A percentile compares a stretch with the other conserved stretches of the same genome.
phyloP scores from a whole-genome alignment of 805 yeast species.

The Spathaspora arborariae region DNA sequence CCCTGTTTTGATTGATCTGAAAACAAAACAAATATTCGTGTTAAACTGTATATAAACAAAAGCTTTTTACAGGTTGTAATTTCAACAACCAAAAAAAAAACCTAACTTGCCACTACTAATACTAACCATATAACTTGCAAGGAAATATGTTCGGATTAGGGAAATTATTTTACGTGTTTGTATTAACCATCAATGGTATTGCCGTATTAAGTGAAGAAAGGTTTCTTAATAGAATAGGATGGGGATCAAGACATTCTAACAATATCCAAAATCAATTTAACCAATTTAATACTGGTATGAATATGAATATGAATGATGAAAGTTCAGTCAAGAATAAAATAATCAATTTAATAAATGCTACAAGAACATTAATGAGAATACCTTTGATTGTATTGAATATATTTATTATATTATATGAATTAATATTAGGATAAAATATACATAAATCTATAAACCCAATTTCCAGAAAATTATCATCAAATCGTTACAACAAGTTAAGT shows the following conservation, averaged over 20 bases:
- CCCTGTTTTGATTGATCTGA: too few relatives aligned
- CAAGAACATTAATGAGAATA: slow-evolving; percentile 69
- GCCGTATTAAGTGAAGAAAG: slow-evolving; percentile 81
- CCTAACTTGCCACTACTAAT: not conserved
- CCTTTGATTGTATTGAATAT: slow-evolving; percentile 69
- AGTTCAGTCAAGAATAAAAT: slow-evolving; percentile 48
- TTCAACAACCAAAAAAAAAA: not conserved
- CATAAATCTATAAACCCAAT: slow-evolving; percentile 1
- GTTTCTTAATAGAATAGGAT: slow-evolving; percentile 59
- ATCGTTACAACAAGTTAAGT: not conserved
- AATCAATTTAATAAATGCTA: slow-evolving; percentile 65
- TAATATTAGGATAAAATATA: slow-evolving; percentile 52
- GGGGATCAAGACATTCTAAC: slow-evolving; percentile 19
- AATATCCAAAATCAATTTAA: slow-evolving; percentile 7
- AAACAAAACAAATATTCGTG: not conserved
- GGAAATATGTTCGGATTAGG: slow-evolving; percentile 57
- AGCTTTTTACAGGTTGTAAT: not conserved
- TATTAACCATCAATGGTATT: slow-evolving; percentile 66
- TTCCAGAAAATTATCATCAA: too few relatives aligned
- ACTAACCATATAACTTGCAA: too few relatives aligned
- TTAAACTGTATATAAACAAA: not conserved
- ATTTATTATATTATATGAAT: slow-evolving; percentile 64
- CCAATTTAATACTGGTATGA: slow-evolving; percentile 43
- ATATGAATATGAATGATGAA: slow-evolving; percentile 40
- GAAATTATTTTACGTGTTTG: slow-evolving; percentile 50